phyloP scores from a whole-genome alignment of 305 asterid genomes.

The Fraxinus sp. region DNA sequence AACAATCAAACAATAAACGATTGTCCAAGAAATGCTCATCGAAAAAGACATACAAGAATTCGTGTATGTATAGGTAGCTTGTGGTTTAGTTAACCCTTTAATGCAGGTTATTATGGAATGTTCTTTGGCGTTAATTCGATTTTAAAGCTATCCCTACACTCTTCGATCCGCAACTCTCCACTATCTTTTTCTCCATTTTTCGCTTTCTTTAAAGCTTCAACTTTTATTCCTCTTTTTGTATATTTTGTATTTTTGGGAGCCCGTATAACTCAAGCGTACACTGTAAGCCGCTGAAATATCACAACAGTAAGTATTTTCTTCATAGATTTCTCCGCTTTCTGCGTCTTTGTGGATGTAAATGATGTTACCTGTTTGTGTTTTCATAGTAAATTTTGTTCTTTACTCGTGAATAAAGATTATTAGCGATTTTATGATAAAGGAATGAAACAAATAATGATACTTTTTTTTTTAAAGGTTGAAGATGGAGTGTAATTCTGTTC shows the following conservation, averaged over 20 bases:
- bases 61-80: constrained; percentile 35
- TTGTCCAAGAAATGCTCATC: constrained; percentile 4
- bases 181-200: constrained; percentile 1
- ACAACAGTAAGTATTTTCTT: constrained; percentile 26
- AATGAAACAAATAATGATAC: constrained; percentile 7
- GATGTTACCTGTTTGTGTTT: constrained; percentile 6
- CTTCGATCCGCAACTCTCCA: constrained; percentile 36
- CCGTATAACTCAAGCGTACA: not conserved
- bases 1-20: not conserved
- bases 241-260: not conserved
- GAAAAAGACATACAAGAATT: constrained; percentile 1
- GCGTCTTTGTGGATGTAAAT: not conserved
- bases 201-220: not conserved
- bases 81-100: constrained; percentile 19
- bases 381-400: constrained; percentile 14
- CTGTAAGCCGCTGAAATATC: not conserved
- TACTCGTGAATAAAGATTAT: not conserved
- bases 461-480: not conserved
- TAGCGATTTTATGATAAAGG: constrained; percentile 17
- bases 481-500: not conserved
- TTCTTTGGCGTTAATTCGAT: constrained; percentile 34
- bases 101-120: constrained; percentile 30
- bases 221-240: not conserved
- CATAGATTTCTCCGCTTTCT: not conserved
- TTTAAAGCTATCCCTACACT: constrained; percentile 39